Evolutionary conservation across 495 filamentous ascomycete genomes (phyloP).

Genomic region (Penicillium canariense): DNA sequence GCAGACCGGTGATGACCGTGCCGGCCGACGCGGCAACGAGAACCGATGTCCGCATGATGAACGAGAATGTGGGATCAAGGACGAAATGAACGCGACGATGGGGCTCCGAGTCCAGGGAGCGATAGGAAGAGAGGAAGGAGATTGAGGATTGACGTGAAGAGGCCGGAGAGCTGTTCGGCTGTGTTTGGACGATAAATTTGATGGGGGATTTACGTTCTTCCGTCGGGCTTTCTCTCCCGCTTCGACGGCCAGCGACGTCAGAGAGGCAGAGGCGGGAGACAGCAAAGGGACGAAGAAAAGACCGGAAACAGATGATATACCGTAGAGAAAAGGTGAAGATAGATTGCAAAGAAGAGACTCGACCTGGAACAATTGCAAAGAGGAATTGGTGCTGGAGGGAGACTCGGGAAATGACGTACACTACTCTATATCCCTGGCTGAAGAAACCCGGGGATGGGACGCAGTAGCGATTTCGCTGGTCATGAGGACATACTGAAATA

Average conservation of each 20-base stretch:
- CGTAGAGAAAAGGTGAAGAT: too few species aligned
- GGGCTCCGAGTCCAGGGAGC: conserved; percentile 11
- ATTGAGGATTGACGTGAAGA: conserved; percentile 1
- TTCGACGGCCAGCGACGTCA: conserved; percentile 11
- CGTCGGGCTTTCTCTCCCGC: conserved; percentile 40
- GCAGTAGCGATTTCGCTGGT: too few species aligned
- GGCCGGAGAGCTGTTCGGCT: conserved; percentile 9
- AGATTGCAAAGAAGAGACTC: too few species aligned
- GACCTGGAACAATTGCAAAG: too few species aligned
- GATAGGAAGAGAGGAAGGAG: background rate
- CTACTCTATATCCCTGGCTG: too few species aligned
- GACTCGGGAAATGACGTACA: too few species aligned
- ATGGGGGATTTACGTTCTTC: conserved; percentile 43
- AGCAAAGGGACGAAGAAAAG: too few species aligned
- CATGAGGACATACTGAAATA: too few species aligned
- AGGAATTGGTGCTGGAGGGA: too few species aligned
- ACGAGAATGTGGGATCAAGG: conserved; percentile 1
- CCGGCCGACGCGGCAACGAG: conserved; percentile 71
- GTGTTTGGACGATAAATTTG: conserved; percentile 40
- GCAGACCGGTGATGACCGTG: conserved; percentile 68
- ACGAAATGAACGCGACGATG: background rate
- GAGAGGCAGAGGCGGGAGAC: background rate
- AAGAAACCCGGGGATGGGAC: too few species aligned
- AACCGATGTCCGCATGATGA: conserved; percentile 63
- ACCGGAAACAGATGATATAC: too few species aligned